phyloP scores from a whole-genome alignment of 164 flowering plant genomes.

The Hamamelis virginiana region DNA sequence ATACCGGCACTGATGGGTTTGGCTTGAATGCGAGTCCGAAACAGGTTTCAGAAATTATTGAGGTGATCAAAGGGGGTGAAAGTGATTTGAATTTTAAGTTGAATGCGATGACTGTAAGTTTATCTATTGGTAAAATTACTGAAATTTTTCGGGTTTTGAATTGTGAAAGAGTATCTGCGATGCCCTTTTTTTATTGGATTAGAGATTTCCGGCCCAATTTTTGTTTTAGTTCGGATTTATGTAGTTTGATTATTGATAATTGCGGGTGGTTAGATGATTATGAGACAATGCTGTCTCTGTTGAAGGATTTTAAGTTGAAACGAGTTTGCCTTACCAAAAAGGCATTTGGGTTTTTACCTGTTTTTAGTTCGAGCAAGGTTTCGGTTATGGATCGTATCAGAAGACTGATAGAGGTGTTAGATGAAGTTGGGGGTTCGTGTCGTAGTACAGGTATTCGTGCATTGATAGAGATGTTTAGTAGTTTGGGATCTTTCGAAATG shows the following conservation, averaged over 20 bases:
- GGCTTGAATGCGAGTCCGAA: conserved; percentile 2
- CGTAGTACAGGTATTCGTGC: conserved; percentile 41
- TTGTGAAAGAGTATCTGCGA: conserved; percentile 36
- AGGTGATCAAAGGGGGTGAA: conserved; percentile 28
- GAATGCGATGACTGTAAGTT: conserved; percentile 17
- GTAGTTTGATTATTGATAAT: conserved; percentile 53
- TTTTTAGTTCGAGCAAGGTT: conserved; percentile 13
- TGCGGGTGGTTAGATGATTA: conserved; percentile 49
- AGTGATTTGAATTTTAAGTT: conserved; percentile 38
- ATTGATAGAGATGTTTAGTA: conserved; percentile 53
- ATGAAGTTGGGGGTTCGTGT: conserved; percentile 51
- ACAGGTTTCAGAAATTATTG: conserved; percentile 29
- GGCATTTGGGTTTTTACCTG: conserved; percentile 48
- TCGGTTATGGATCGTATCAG: conserved; percentile 20
- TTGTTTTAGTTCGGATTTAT: conserved; percentile 30
- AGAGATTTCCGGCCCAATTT: conserved; percentile 14
- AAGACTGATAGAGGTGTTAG: conserved; percentile 34
- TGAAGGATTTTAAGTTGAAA: conserved; percentile 35
- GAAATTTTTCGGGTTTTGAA: conserved; percentile 40
- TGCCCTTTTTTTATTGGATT: conserved; percentile 57
- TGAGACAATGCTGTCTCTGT: conserved; percentile 31
- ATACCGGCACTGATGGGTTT: neutral
- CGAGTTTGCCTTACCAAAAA: conserved; percentile 37
- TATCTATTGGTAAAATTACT: conserved; percentile 22
- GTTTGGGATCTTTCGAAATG: conserved; percentile 35